Conservation (phyloP, 164 flowering plant species). For the Vitis labrusca region DNA sequence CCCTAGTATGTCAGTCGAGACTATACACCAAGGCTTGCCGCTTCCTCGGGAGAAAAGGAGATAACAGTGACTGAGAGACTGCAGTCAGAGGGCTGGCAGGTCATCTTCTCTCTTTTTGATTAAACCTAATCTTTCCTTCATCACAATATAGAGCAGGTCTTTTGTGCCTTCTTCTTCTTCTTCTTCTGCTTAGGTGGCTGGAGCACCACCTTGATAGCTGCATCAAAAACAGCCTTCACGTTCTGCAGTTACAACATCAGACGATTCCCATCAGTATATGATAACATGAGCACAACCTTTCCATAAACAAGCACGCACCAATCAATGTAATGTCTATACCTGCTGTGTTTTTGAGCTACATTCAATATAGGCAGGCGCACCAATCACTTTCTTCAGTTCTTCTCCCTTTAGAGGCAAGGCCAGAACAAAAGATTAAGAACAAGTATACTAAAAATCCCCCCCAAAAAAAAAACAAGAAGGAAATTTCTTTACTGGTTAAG, state of each 20-base stretch:
- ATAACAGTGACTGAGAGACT: neutral
- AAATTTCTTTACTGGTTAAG: neutral
- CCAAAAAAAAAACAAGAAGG: neutral
- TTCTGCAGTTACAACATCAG: slow-evolving; percentile 36
- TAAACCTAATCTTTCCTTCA: slow-evolving; percentile 11
- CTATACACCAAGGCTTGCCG: slow-evolving; percentile 26
- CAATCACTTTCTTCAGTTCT: slow-evolving; percentile 61
- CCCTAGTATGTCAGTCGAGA: slow-evolving; percentile 29
- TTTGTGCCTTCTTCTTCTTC: slow-evolving; percentile 50
- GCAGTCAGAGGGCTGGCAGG: slow-evolving; percentile 5
- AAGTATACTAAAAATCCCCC: neutral
- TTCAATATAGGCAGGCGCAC: slow-evolving; percentile 63
- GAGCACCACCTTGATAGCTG: slow-evolving; percentile 71
- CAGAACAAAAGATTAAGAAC: neutral
- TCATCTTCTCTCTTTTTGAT: slow-evolving; percentile 1
- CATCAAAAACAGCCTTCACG: slow-evolving; percentile 69
- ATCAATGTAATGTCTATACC: slow-evolving; percentile 22
- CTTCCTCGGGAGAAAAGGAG: slow-evolving; percentile 7
- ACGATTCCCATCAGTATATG: neutral
- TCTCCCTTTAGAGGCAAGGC: slow-evolving; percentile 48
- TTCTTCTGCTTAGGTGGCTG: slow-evolving; percentile 67
- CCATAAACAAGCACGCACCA: neutral
- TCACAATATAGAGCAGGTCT: slow-evolving; percentile 54
- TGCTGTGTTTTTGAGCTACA: slow-evolving; percentile 80
- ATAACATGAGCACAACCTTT: neutral